Percentiles rank a stretch among this genome's conserved stretches.
Conservation (phyloP, 176 grass and related monocot genomes). For the Lolium rigidum region DNA sequence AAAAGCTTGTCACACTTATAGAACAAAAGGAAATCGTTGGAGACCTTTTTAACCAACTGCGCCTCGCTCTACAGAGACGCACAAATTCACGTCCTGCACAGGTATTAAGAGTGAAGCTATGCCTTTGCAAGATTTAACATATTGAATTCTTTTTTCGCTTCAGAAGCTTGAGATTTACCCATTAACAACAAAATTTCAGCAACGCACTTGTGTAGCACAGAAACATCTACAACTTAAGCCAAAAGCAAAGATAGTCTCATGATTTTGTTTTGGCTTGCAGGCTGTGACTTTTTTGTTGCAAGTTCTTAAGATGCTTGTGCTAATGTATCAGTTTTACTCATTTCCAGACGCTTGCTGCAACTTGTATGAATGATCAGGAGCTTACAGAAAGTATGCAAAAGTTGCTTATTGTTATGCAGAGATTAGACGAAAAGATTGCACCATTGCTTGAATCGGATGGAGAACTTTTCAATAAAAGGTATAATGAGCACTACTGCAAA, state of each 20-base stretch:
- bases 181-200: constrained; percentile 17
- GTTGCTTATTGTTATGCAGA: constrained; percentile 92
- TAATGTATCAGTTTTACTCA: constrained; percentile 29
- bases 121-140: constrained; percentile 33
- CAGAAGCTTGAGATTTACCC: constrained; percentile 2
- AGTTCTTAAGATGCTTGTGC: background rate
- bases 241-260: constrained; percentile 25
- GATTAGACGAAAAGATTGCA: constrained; percentile 88
- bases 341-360: constrained; percentile 81
- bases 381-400: constrained; percentile 95
- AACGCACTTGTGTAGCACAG: constrained; percentile 6
- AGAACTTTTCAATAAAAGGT: constrained; percentile 97
- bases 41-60: constrained; percentile 94
- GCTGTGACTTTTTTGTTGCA: constrained; percentile 4
- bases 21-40: constrained; percentile 95
- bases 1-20: constrained; percentile 79
- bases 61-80: constrained; percentile 78
- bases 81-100: constrained; percentile 83
- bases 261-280: constrained; percentile 28
- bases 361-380: constrained; percentile 89
- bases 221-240: constrained; percentile 13
- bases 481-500: constrained; percentile 16
- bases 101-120: constrained; percentile 53
- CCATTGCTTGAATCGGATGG: constrained; percentile 92
- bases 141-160: background rate